Percentiles rank a stretch among this genome's conserved stretches.
These are phyloP conservation scores for Lactarius vividus DNA, from an alignment of 768 basidiomycete species.

Conservation along the genomic window DNA sequence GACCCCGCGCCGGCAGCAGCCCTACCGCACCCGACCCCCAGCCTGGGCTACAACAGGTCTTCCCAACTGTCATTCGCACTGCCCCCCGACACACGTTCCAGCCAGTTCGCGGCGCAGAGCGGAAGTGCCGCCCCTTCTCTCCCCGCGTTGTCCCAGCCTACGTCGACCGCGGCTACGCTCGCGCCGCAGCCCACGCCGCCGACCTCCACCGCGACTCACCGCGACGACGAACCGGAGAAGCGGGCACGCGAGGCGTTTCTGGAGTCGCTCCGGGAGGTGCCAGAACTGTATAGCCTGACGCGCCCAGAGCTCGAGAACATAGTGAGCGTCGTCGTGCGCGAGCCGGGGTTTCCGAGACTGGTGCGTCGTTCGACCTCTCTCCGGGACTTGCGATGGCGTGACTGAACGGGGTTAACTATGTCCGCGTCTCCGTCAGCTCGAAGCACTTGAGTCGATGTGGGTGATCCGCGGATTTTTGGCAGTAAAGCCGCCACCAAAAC, in stretches of 20 bases:
- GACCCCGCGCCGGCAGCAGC: neutral
- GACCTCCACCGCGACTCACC: neutral
- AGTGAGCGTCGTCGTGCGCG: conserved; percentile 60
- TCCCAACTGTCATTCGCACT: conserved; percentile 1
- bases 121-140: conserved; percentile 7
- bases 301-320: conserved; percentile 51
- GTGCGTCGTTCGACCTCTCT: conserved; percentile 41
- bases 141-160: conserved; percentile 19
- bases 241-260: conserved; percentile 32
- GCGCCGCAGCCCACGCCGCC: conserved; percentile 15
- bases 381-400: neutral
- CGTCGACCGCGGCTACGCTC: conserved; percentile 8
- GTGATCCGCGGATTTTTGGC: conserved; percentile 29
- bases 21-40: neutral
- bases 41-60: neutral
- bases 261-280: conserved; percentile 43
- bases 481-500: neutral
- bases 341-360: conserved; percentile 76
- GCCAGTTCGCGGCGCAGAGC: neutral
- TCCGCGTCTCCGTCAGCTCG: conserved; percentile 37
- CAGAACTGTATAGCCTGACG: conserved; percentile 54
- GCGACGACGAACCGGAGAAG: conserved; percentile 14
- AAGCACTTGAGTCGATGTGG: conserved; percentile 54
- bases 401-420: neutral
- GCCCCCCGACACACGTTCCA: conserved; percentile 1